These are phyloP conservation scores for Bipolaris gigantea DNA, from an alignment of 2,329 filamentous ascomycete species.

Conservation along the genomic window DNA sequence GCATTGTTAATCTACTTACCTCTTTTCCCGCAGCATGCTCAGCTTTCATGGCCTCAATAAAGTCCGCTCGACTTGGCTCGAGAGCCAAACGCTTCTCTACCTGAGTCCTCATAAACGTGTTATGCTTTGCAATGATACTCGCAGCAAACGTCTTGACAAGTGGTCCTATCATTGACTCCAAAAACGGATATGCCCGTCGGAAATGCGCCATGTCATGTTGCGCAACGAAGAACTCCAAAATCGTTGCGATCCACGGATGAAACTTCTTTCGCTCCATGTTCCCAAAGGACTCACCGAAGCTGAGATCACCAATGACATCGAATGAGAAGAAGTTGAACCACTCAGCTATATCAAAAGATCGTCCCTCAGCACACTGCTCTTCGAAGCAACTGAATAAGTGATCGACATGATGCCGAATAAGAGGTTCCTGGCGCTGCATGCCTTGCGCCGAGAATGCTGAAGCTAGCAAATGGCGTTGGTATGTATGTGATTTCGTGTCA, in stretches of 20 bases:
- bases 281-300: constrained; percentile 53
- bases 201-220: constrained; percentile 5
- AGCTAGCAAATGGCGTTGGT: constrained; percentile 6
- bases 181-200: no score
- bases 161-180: background rate
- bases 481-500: constrained; percentile 2
- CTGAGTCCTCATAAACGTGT: no score
- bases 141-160: background rate
- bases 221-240: constrained; percentile 20
- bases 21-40: no score
- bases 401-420: constrained; percentile 2
- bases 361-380: background rate
- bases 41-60: no score
- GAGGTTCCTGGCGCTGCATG: constrained; percentile 9
- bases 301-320: constrained; percentile 48
- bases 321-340: constrained; percentile 25
- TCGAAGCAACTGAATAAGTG: constrained; percentile 2
- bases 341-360: constrained; percentile 11
- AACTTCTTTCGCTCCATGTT: constrained; percentile 20
- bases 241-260: constrained; percentile 24
- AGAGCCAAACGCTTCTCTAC: no score
- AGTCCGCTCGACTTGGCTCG: no score
- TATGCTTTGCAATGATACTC: no score
- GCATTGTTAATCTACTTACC: no score
- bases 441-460: constrained; percentile 4